These are phyloP conservation scores for Aspergillus bertholletiae DNA, from an alignment of 495 filamentous ascomycete species.

Conservation along the genomic window DNA sequence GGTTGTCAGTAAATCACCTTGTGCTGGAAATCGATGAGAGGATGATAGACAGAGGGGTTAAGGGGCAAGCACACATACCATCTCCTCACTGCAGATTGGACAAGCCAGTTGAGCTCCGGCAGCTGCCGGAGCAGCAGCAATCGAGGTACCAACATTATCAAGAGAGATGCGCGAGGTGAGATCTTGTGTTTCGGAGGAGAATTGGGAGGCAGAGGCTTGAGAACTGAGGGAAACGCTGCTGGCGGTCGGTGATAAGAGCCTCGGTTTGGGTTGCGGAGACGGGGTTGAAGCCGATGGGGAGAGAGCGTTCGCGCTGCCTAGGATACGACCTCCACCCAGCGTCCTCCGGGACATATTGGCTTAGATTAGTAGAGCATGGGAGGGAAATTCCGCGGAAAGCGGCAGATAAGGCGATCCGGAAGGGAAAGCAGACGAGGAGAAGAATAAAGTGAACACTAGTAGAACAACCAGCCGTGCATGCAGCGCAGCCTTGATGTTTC, in stretches of 20 bases:
- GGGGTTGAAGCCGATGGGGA: constrained; percentile 59
- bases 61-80: constrained; percentile 51
- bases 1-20: constrained; percentile 12
- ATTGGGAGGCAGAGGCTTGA: constrained; percentile 57
- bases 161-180: constrained; percentile 56
- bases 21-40: constrained; percentile 1
- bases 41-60: too few species aligned
- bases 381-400: constrained; percentile 19
- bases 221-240: constrained; percentile 60
- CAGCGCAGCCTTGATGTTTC: not conserved
- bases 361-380: constrained; percentile 37
- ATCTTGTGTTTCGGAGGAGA: constrained; percentile 56
- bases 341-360: constrained; percentile 72
- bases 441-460: not conserved
- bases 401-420: constrained; percentile 14
- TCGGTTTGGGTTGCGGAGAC: constrained; percentile 53
- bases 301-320: constrained; percentile 77
- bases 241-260: constrained; percentile 55
- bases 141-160: constrained; percentile 46
- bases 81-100: constrained; percentile 95
- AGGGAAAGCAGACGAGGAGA: not conserved
- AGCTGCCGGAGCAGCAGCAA: constrained; percentile 48
- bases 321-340: constrained; percentile 83
- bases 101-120: constrained; percentile 70
- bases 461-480: not conserved